Base-by-base conservation (phyloP, 164 flowering plant species). In the Santalum album region DNA sequence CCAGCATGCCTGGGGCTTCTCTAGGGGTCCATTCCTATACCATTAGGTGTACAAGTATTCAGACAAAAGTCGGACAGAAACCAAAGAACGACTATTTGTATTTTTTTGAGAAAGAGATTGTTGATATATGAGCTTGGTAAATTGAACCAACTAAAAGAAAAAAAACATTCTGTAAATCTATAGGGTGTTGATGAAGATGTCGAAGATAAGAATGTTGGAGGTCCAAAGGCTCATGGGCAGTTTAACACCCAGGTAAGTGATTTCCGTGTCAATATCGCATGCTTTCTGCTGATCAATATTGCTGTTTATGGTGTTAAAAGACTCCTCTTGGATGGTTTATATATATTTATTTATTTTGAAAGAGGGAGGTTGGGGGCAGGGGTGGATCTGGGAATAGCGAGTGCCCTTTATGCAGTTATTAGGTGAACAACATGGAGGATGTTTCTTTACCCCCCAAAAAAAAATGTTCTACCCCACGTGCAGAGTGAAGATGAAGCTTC, bases 401-500 rank as follows among this genome's bases (percentile, higher is more conserved):
- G 36, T 32, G 36, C 36, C 16, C 14, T 9, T 38, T 38, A 4
- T 38, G 12, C 42, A 12, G 17, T 38, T 14, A 10, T 38, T 38
- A 38, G 14, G 42, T 11, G 17, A 38, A 38, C 15, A 38, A 38
- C 9, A 10, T 14, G 42, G 14, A 38, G 16, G 16, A 14, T 38
- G 16, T 38, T 10, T 38, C 12, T 38, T 9, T 38, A 15, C 14
- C 3, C 14, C 3, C 17, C 14, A 4, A 38, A 16, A 9, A 14
- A 38, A 38, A 35, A 32, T 29, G 55, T 20, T 16, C 45, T 44
- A 45, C 51, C 39, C 60, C 16, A 23, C 60, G 1, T 73, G 68
- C 78, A 82, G 88, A 70, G 68, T 51, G 80, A 82, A 45, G 80
- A 72, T 59, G 86, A 82, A 59, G 73, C 20, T 53, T 63, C 73